phyloP scores from a whole-genome alignment of 768 basidiomycete species.

The Pholiota microspora region DNA sequence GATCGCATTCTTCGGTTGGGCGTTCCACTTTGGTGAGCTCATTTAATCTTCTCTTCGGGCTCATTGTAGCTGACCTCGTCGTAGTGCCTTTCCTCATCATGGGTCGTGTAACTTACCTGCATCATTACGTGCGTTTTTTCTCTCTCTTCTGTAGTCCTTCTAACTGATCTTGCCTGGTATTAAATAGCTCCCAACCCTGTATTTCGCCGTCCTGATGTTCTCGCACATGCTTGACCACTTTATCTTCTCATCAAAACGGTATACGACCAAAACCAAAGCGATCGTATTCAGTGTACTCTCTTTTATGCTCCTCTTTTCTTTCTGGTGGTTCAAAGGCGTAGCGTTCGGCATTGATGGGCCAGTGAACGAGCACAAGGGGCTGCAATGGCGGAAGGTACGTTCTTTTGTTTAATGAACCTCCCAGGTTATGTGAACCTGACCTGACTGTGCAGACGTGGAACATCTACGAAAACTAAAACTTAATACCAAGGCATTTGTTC shows the following conservation, averaged over 20 bases:
- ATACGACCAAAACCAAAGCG: constrained; percentile 61
- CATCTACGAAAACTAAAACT: constrained; percentile 25
- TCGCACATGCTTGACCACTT: constrained; percentile 92
- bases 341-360: constrained; percentile 94
- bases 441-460: constrained; percentile 27
- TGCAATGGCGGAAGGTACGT: constrained; percentile 71
- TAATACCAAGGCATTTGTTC: neutral
- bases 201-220: constrained; percentile 91
- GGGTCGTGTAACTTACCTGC: constrained; percentile 95
- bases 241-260: constrained; percentile 73
- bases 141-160: constrained; percentile 1
- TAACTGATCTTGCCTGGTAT: constrained; percentile 4
- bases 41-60: constrained; percentile 5
- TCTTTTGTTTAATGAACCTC: constrained; percentile 4
- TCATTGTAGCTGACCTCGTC: constrained; percentile 5
- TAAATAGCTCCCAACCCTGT: constrained; percentile 86
- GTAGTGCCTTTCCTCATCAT: constrained; percentile 96
- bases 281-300: constrained; percentile 69
- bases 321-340: constrained; percentile 93
- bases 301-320: constrained; percentile 63
- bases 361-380: constrained; percentile 73
- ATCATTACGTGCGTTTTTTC: constrained; percentile 78
- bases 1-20: constrained; percentile 90
- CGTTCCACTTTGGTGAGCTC: constrained; percentile 78
- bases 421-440: neutral